Evolutionary conservation across 768 basidiomycete genomes (phyloP).

Genomic region (Mycena leptocephala): DNA sequence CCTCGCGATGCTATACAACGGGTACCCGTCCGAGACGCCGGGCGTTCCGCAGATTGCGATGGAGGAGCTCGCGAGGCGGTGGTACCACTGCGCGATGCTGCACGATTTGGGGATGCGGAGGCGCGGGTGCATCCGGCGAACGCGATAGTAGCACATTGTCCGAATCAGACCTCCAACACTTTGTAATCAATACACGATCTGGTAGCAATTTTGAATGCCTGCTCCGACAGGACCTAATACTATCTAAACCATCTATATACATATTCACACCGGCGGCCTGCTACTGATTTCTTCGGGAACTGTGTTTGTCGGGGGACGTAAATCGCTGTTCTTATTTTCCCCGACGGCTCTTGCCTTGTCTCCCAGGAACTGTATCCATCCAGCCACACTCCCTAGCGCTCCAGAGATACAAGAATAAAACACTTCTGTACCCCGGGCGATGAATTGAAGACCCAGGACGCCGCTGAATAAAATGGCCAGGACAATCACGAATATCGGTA

Average conservation of each 20-base stretch:
- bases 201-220: too few relatives aligned
- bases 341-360: neutral
- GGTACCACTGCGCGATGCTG: slow-evolving; percentile 26
- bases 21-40: slow-evolving; percentile 19
- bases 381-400: neutral
- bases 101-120: slow-evolving; percentile 16
- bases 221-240: too few relatives aligned
- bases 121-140: slow-evolving; percentile 17
- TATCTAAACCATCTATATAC: neutral
- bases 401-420: neutral
- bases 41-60: slow-evolving; percentile 13
- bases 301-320: neutral
- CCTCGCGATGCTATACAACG: slow-evolving; percentile 13
- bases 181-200: neutral
- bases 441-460: neutral
- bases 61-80: slow-evolving; percentile 8
- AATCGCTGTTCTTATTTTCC: neutral
- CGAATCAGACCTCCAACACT: neutral
- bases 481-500: neutral
- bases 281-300: neutral
- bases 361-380: neutral
- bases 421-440: neutral
- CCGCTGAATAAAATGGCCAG: neutral
- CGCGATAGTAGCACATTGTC: too few relatives aligned
- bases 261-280: neutral